Evolutionary conservation across 371 early-diverging fungal species (phyloP).

Genomic region (Syncephalastrum racemosum): DNA sequence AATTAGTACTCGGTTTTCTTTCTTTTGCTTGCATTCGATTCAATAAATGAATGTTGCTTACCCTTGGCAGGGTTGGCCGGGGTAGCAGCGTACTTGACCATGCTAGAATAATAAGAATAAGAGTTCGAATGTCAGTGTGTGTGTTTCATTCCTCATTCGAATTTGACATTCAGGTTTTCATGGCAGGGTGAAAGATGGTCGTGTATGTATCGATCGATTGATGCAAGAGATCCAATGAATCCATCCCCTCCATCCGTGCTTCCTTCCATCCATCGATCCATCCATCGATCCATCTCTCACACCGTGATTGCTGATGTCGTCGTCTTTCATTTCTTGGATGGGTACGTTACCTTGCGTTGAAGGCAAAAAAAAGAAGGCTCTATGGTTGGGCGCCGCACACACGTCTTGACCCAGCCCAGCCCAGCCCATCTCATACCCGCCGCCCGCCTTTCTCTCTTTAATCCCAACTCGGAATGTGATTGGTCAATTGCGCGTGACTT

Average conservation of each 20-base stretch:
- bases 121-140: slow-evolving; percentile 1
- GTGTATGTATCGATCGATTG: not conserved
- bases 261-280: slow-evolving; percentile 18
- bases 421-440: too few species aligned
- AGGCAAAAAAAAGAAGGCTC: too few species aligned
- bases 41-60: slow-evolving; percentile 12
- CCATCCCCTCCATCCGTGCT: not conserved
- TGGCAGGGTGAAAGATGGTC: too few species aligned
- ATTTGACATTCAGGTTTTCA: slow-evolving; percentile 1
- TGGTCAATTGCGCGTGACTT: too few species aligned
- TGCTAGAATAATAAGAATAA: slow-evolving; percentile 15
- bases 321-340: too few species aligned
- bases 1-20: too few species aligned
- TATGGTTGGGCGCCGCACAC: too few species aligned
- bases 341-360: too few species aligned
- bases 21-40: not conserved
- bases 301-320: too few species aligned
- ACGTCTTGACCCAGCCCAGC: too few species aligned
- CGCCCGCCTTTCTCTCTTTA: too few species aligned
- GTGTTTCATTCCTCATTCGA: not conserved
- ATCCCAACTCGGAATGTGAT: too few species aligned
- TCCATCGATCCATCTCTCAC: slow-evolving; percentile 13
- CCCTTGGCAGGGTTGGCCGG: slow-evolving; percentile 40
- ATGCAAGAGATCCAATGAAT: not conserved
- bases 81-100: slow-evolving; percentile 49